These are phyloP conservation scores for Conringia planisiliqua DNA, from an alignment of 345 rosid species.

Conservation along the genomic window DNA sequence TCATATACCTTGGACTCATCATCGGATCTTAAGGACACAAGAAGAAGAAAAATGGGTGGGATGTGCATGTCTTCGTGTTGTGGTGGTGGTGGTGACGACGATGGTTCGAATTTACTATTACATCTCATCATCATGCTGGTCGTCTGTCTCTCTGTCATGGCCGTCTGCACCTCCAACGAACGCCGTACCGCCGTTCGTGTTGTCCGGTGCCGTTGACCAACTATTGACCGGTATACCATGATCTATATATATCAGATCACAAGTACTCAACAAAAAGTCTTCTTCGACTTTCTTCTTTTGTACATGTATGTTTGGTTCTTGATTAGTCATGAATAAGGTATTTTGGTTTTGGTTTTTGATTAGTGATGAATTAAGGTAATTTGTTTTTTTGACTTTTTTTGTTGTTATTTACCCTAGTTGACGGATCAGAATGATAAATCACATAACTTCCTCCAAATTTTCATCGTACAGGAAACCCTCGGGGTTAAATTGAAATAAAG, in stretches of 20 bases:
- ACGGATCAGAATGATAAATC: conserved; percentile 1
- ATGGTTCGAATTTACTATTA: conserved; percentile 1
- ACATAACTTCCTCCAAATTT: neutral
- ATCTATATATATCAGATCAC: neutral
- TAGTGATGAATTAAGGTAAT: neutral
- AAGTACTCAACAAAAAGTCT: neutral
- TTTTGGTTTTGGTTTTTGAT: neutral
- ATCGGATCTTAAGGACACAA: neutral
- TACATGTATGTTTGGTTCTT: neutral
- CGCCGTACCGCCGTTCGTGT: conserved; percentile 29
- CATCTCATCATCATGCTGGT: conserved; percentile 36
- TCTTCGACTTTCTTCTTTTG: neutral
- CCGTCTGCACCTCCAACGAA: conserved; percentile 37
- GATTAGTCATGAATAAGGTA: neutral
- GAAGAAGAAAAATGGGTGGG: conserved; percentile 33
- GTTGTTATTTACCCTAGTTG: neutral
- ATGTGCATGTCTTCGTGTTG: conserved; percentile 34
- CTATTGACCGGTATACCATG: neutral
- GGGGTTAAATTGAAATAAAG: neutral
- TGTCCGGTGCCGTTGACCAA: conserved; percentile 28
- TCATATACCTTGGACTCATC: neutral
- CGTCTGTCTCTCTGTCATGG: conserved; percentile 39
- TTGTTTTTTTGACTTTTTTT: neutral
- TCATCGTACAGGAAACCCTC: neutral
- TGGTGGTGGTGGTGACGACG: conserved; percentile 28